Evolutionary conservation across 352 stramenopile genomes (phyloP).

Genomic region (Elongisporangium prolatum): DNA sequence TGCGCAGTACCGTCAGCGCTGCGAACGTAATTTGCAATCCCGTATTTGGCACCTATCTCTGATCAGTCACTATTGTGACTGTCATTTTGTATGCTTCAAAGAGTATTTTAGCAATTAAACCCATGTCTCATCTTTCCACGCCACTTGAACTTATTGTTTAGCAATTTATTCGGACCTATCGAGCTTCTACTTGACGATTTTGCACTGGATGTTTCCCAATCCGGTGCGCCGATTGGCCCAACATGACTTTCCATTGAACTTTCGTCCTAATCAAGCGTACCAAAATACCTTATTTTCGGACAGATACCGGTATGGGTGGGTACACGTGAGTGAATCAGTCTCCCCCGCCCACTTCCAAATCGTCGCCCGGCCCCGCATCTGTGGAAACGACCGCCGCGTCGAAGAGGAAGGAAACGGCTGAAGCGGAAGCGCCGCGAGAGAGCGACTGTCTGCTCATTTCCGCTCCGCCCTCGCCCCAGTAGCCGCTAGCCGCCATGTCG

Average conservation of each 20-base stretch:
- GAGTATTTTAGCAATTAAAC: not conserved
- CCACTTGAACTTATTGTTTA: not conserved
- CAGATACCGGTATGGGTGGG: not conserved
- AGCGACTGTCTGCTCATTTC: not conserved
- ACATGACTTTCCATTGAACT: not conserved
- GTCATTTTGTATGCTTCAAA: not conserved
- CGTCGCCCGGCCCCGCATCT: not conserved
- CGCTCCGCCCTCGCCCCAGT: not conserved
- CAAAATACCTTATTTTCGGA: not conserved
- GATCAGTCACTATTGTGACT: not conserved
- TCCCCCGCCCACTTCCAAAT: not conserved
- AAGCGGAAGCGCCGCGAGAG: not conserved
- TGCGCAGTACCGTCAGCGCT: no score
- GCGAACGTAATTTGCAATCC: not conserved
- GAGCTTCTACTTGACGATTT: not conserved
- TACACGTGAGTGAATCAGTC: not conserved
- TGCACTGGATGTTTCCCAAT: not conserved
- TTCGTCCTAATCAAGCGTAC: not conserved
- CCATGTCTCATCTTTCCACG: not conserved
- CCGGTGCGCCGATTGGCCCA: not conserved
- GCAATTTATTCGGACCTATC: not conserved
- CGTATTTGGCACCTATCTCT: not conserved
- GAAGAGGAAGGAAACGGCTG: not conserved
- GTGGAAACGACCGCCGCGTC: not conserved
- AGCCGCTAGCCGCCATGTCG: conserved; percentile 1